Conservation (phyloP, 805 yeast species). For the Ogataea paraovalis region DNA sequence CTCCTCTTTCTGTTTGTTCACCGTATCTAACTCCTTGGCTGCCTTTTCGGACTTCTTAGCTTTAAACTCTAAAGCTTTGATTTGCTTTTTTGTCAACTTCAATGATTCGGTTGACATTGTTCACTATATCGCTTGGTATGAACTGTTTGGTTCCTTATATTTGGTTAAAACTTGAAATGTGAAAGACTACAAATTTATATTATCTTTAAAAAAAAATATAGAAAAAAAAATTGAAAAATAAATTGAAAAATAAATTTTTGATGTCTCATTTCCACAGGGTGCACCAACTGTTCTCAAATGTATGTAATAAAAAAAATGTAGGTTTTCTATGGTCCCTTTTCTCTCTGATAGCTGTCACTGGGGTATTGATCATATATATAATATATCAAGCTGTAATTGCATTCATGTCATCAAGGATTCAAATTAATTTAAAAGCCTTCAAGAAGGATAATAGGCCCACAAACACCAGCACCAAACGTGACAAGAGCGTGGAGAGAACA, state of each 20-base stretch:
- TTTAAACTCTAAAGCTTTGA: slow-evolving; percentile 58
- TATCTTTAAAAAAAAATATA: too few relatives aligned
- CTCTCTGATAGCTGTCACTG: background rate
- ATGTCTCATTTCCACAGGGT: background rate
- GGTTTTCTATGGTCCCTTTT: background rate
- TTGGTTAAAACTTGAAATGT: too few relatives aligned
- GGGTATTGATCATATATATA: background rate
- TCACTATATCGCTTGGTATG: too few relatives aligned
- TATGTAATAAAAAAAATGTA: too few relatives aligned
- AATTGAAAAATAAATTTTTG: background rate
- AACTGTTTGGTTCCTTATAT: too few relatives aligned
- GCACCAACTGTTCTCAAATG: background rate
- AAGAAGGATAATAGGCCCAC: background rate
- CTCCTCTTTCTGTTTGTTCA: slow-evolving; percentile 20
- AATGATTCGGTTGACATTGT: slow-evolving; percentile 3
- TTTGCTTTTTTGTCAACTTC: slow-evolving; percentile 62
- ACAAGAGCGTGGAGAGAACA: slow-evolving; percentile 23
- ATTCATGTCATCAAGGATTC: slow-evolving; percentile 17
- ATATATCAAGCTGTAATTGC: background rate
- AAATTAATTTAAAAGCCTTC: slow-evolving; percentile 16
- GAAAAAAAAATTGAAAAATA: background rate
- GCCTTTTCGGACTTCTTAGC: slow-evolving; percentile 33
- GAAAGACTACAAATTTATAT: too few relatives aligned
- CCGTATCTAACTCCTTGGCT: slow-evolving; percentile 31
- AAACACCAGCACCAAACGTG: background rate